Evolutionary conservation across 495 filamentous ascomycete genomes (phyloP).

Genomic region (Aspergillus sclerotiicarbonarius): DNA sequence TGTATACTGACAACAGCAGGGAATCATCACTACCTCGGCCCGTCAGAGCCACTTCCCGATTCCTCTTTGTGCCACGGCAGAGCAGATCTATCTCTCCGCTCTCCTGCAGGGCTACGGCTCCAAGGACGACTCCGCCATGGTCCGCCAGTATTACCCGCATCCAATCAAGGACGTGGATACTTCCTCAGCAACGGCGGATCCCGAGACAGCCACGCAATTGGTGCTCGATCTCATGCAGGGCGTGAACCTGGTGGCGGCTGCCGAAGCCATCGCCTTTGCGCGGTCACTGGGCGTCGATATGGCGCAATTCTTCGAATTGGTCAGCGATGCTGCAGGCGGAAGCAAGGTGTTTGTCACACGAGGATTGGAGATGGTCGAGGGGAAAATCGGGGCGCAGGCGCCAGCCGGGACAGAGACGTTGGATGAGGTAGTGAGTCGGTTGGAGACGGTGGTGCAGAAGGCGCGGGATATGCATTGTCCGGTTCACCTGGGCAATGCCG

Average conservation of each 20-base stretch:
- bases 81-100: slow-evolving; percentile 65
- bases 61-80: slow-evolving; percentile 68
- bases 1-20: slow-evolving; percentile 27
- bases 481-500: slow-evolving; percentile 42
- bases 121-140: slow-evolving; percentile 69
- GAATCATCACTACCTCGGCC: slow-evolving; percentile 72
- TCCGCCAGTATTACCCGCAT: slow-evolving; percentile 55
- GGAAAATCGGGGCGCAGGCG: slow-evolving; percentile 27
- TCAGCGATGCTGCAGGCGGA: slow-evolving; percentile 66
- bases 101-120: slow-evolving; percentile 59
- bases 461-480: slow-evolving; percentile 53
- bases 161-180: slow-evolving; percentile 36
- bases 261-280: slow-evolving; percentile 67
- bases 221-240: slow-evolving; percentile 59
- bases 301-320: slow-evolving; percentile 63
- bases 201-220: slow-evolving; percentile 41
- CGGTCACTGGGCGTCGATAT: slow-evolving; percentile 60
- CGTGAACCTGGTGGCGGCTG: slow-evolving; percentile 63
- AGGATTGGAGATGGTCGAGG: slow-evolving; percentile 54
- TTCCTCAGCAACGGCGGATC: slow-evolving; percentile 27
- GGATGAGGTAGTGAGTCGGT: slow-evolving; percentile 50
- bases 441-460: slow-evolving; percentile 60
- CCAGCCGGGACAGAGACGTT: slow-evolving; percentile 43
- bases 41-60: slow-evolving; percentile 59
- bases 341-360: slow-evolving; percentile 59